Conservation (phyloP, 768 basidiomycete genomes). For the Serpula lacrymans region DNA sequence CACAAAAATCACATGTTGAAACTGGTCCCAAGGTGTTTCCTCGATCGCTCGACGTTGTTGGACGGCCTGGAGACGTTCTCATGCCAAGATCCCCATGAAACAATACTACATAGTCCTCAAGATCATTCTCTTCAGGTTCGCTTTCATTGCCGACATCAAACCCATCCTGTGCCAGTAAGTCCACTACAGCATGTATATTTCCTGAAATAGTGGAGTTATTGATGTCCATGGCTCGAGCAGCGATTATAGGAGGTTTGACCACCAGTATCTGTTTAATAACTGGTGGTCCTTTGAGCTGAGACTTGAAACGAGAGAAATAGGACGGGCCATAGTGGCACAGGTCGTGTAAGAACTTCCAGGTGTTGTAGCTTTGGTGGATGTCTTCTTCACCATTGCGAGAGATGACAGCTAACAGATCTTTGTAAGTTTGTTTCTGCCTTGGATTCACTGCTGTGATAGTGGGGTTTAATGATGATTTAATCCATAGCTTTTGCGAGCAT, state of each 20-base stretch:
- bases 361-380: no score
- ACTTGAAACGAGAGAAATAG: slow-evolving; percentile 19
- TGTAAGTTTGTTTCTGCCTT: slow-evolving; percentile 5
- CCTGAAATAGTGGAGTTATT: no score
- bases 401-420: slow-evolving; percentile 12
- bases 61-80: slow-evolving; percentile 11
- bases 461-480: no score
- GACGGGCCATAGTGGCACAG: slow-evolving; percentile 9
- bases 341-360: slow-evolving; percentile 11
- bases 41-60: background rate
- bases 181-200: no score
- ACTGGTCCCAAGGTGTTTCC: no score
- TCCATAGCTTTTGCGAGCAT: slow-evolving; percentile 24
- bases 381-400: no score
- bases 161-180: slow-evolving; percentile 7
- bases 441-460: no score
- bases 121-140: slow-evolving; percentile 1
- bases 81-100: no score
- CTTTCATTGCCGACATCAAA: slow-evolving; percentile 6
- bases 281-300: no score
- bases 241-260: slow-evolving; percentile 13
- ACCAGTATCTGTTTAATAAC: slow-evolving; percentile 22
- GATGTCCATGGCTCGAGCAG: slow-evolving; percentile 18
- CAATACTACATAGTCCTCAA: slow-evolving; percentile 8
- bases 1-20: slow-evolving; percentile 13